A percentile compares a stretch with the other conserved stretches of the same genome.
Conservation (phyloP, 2,329 filamentous ascomycete species). For the Fusarium sulawesiense region DNA sequence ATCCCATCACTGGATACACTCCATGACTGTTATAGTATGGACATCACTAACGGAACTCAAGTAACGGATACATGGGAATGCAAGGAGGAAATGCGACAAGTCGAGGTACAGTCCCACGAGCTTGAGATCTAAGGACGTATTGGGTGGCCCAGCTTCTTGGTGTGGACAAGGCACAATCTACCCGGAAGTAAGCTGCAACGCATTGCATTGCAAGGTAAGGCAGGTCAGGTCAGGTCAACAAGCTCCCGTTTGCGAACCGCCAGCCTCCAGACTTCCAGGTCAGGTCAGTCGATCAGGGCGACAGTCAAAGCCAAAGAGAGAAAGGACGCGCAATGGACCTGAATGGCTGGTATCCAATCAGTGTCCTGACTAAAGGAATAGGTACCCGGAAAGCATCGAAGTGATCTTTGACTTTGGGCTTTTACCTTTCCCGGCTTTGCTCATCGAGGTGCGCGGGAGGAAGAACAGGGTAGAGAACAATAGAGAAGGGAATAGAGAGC, state of each 20-base stretch:
- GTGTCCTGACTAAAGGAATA: not conserved
- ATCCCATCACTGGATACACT: conserved; percentile 41
- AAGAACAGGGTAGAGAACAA: not conserved
- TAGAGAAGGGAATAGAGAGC: conserved; percentile 1
- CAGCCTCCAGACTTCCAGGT: conserved; percentile 9
- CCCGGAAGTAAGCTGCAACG: conserved; percentile 31
- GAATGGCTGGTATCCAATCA: conserved; percentile 25
- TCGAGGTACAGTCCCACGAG: conserved; percentile 37
- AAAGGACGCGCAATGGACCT: conserved; percentile 33
- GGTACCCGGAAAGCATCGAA: conserved; percentile 26
- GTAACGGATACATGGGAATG: conserved; percentile 40
- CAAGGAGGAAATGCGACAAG: conserved; percentile 24
- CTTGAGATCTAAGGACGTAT: conserved; percentile 35
- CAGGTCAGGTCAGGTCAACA: conserved; percentile 1
- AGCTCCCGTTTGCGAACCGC: conserved; percentile 27
- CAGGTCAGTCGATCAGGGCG: conserved; percentile 31
- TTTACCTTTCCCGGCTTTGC: conserved; percentile 30
- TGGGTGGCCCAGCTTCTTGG: conserved; percentile 34
- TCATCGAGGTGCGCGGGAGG: conserved; percentile 1
- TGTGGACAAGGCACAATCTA: conserved; percentile 38
- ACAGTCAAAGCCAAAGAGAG: conserved; percentile 2
- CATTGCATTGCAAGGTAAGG: conserved; percentile 7
- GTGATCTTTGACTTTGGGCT: conserved; percentile 14
- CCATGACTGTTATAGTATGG: conserved; percentile 26
- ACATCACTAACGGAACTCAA: conserved; percentile 34